These are phyloP conservation scores for Ceriops tagal DNA, from an alignment of 345 rosid genomes.

Conservation along the genomic window DNA sequence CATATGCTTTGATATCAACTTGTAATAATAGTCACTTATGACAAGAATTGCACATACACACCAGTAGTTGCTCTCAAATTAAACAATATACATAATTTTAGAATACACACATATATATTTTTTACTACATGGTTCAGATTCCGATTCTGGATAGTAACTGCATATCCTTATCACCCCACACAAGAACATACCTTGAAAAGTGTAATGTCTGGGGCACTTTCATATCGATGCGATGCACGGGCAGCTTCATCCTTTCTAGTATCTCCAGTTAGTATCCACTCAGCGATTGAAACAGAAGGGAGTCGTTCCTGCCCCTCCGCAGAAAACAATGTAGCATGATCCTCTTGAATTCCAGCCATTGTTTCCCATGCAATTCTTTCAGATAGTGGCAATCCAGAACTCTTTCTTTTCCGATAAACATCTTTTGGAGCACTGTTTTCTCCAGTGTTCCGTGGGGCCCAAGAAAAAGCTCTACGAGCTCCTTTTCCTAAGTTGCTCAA, in stretches of 20 bases:
- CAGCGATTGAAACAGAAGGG: constrained; percentile 80
- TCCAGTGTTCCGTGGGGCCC: constrained; percentile 85
- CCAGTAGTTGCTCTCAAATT: too few relatives aligned
- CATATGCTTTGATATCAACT: neutral
- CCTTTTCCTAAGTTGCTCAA: constrained; percentile 87
- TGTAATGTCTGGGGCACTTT: constrained; percentile 87
- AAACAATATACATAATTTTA: too few relatives aligned
- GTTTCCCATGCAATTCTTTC: constrained; percentile 96
- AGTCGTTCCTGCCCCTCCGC: constrained; percentile 82
- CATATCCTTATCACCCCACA: neutral
- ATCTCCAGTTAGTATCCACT: constrained; percentile 93
- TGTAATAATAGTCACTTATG: neutral
- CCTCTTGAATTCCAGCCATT: constrained; percentile 92
- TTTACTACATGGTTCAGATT: too few relatives aligned
- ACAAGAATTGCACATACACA: too few relatives aligned
- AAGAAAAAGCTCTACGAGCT: constrained; percentile 96
- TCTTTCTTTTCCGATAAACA: constrained; percentile 80
- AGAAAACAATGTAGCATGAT: constrained; percentile 53
- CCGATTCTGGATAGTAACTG: neutral
- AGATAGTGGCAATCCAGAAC: constrained; percentile 69
- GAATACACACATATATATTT: too few relatives aligned
- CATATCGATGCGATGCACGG: constrained; percentile 82
- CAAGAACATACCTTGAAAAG: constrained; percentile 72
- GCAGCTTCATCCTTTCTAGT: constrained; percentile 68
- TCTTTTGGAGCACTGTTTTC: constrained; percentile 74